phyloP scores from a whole-genome alignment of 2,329 filamentous ascomycete species.

The Trichoderma koningii region DNA sequence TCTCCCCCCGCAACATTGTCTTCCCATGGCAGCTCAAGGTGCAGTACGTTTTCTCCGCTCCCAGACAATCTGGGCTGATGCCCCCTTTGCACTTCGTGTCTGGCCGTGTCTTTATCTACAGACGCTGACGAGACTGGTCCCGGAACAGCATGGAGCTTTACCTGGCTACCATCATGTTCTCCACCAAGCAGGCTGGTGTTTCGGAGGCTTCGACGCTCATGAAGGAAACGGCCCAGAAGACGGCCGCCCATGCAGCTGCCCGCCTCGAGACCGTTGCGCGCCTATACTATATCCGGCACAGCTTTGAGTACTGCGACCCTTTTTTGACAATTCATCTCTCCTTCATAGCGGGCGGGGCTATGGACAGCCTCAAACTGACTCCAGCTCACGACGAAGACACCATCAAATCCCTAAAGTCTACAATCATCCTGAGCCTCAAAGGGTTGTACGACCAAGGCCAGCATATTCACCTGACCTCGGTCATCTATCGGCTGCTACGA shows the following conservation, averaged over 20 bases:
- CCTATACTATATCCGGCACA: slow-evolving; percentile 42
- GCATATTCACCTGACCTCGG: slow-evolving; percentile 10
- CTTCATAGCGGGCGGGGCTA: slow-evolving; percentile 12
- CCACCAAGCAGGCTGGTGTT: neutral
- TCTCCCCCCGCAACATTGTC: slow-evolving; percentile 34
- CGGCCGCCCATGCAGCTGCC: slow-evolving; percentile 31
- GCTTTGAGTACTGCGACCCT: slow-evolving; percentile 30
- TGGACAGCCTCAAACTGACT: slow-evolving; percentile 9
- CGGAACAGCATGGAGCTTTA: slow-evolving; percentile 18
- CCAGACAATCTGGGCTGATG: neutral
- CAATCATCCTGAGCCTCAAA: slow-evolving; percentile 21
- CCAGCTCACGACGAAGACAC: neutral
- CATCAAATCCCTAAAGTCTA: slow-evolving; percentile 7
- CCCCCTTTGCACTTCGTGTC: no score
- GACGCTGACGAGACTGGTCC: neutral
- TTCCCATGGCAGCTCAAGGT: slow-evolving; percentile 38
- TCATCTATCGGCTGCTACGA: slow-evolving; percentile 18
- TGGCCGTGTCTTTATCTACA: no score
- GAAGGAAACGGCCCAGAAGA: slow-evolving; percentile 7
- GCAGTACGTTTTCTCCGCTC: slow-evolving; percentile 34
- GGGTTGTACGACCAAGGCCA: slow-evolving; percentile 25
- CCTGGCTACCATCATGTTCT: slow-evolving; percentile 11
- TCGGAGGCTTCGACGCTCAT: neutral
- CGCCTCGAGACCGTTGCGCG: slow-evolving; percentile 39
- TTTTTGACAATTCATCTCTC: slow-evolving; percentile 18